Conservation (phyloP, 2,329 filamentous ascomycete species). For the Microcyclospora tardicrescens region DNA sequence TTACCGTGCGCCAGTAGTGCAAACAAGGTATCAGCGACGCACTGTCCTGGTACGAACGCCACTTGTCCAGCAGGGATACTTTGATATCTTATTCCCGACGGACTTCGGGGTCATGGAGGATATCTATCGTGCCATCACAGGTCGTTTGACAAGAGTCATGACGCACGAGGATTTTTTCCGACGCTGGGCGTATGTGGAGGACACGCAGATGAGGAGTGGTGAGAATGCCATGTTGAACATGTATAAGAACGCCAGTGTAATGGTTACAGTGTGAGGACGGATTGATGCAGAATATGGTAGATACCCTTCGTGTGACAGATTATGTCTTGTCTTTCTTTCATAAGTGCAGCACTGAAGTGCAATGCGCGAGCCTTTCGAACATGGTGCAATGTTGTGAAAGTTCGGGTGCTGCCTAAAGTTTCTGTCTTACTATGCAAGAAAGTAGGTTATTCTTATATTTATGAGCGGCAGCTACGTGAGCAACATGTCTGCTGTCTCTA, state of each 20-base stretch:
- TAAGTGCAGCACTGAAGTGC: no score
- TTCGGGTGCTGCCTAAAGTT: no score
- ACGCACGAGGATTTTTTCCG: conserved; percentile 84
- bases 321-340: no score
- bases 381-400: no score
- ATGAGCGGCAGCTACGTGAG: no score
- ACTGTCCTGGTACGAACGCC: conserved; percentile 86
- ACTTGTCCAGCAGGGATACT: conserved; percentile 94
- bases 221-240: conserved; percentile 87
- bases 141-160: conserved; percentile 73
- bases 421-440: no score
- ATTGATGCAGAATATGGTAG: neutral
- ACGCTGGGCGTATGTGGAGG: conserved; percentile 79
- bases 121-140: conserved; percentile 84
- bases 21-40: conserved; percentile 76
- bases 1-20: conserved; percentile 86
- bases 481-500: no score
- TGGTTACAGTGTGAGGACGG: conserved; percentile 59
- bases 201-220: conserved; percentile 76
- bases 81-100: conserved; percentile 96
- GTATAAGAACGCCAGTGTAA: conserved; percentile 90
- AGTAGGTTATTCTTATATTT: no score
- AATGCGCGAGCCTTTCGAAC: no score
- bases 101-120: conserved; percentile 85
- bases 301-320: no score